A percentile compares a stretch with the other conserved stretches of the same genome.
phyloP scores from a whole-genome alignment of 371 early-diverging fungal species.

The Saksenaea oblongispora region DNA sequence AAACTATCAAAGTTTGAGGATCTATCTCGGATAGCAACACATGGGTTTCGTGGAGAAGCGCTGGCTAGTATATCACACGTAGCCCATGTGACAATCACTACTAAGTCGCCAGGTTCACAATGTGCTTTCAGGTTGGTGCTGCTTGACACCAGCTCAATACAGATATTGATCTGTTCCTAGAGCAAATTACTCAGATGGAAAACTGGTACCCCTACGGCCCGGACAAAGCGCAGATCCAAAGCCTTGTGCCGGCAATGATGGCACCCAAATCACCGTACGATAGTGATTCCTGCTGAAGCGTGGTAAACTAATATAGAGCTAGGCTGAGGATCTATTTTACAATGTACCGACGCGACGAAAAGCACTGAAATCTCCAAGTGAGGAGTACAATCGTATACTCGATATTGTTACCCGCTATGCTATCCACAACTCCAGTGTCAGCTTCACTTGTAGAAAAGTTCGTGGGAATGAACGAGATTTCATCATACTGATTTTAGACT shows the following conservation, averaged over 20 bases:
- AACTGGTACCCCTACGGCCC: slow-evolving; percentile 69
- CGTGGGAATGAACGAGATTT: background rate
- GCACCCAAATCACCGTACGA: slow-evolving; percentile 84
- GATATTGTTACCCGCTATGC: slow-evolving; percentile 90
- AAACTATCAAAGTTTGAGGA: slow-evolving; percentile 91
- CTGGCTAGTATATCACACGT: slow-evolving; percentile 96
- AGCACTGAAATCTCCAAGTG: slow-evolving; percentile 78
- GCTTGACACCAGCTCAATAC: background rate
- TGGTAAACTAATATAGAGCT: background rate
- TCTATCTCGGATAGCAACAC: slow-evolving; percentile 82
- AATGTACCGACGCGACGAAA: slow-evolving; percentile 82
- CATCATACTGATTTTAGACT: background rate
- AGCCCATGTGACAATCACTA: slow-evolving; percentile 89
- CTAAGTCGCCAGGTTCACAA: slow-evolving; percentile 76
- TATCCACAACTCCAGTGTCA: slow-evolving; percentile 82
- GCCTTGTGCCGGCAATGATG: slow-evolving; percentile 91
- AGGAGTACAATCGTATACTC: slow-evolving; percentile 87
- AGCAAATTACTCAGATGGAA: slow-evolving; percentile 85
- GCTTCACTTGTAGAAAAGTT: slow-evolving; percentile 87
- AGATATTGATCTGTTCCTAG: slow-evolving; percentile 27
- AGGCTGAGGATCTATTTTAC: slow-evolving; percentile 93
- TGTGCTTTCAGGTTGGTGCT: slow-evolving; percentile 75
- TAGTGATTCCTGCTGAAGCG: background rate
- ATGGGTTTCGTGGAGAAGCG: slow-evolving; percentile 99
- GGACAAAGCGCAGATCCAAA: slow-evolving; percentile 78